A percentile compares a stretch with the other conserved stretches of the same genome.
Conservation (phyloP, 176 grass and related monocot genomes). For the Triticum urartu region DNA sequence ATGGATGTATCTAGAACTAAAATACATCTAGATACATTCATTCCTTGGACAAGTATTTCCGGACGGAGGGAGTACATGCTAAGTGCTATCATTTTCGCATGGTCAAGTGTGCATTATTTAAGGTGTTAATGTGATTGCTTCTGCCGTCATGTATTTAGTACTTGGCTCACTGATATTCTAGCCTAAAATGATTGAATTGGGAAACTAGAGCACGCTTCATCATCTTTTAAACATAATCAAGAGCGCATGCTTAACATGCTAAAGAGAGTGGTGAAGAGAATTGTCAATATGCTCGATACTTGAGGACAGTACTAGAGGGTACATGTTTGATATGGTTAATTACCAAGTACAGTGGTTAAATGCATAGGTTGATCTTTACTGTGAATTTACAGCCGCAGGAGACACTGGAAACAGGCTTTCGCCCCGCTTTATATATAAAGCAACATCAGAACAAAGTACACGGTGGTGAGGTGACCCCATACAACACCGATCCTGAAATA, state of each 20-base stretch:
- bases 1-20: too few species aligned
- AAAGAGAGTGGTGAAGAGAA: neutral
- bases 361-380: neutral
- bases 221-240: neutral
- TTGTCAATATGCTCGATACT: neutral
- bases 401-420: neutral
- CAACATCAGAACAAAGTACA: too few species aligned
- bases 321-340: neutral
- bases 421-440: too few species aligned
- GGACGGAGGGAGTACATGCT: neutral
- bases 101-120: neutral
- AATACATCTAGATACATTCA: too few species aligned
- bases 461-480: too few species aligned
- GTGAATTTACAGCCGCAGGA: neutral
- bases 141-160: conserved; percentile 19
- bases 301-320: neutral
- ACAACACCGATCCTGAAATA: too few species aligned
- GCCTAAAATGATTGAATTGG: neutral
- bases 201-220: neutral
- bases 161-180: neutral
- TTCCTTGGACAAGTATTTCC: too few species aligned
- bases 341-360: neutral
- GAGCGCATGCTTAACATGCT: neutral
- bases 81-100: conserved; percentile 14
- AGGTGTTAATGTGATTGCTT: neutral